phyloP scores from a whole-genome alignment of 2,329 filamentous ascomycete species.

The Fusarium sp. region DNA sequence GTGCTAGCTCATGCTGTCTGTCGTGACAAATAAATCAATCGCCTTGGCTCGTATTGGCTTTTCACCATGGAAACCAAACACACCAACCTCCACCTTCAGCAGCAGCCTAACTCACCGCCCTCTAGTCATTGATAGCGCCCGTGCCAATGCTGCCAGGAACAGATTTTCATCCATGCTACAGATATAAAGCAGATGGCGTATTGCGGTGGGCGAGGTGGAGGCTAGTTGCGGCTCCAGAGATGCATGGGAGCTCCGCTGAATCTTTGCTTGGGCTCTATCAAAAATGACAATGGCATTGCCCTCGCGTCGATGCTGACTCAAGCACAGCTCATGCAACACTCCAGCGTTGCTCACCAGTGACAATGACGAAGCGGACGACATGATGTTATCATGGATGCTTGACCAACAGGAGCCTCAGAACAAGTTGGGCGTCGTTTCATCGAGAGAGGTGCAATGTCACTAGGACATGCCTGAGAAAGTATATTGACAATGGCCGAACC shows the following conservation, averaged over 20 bases:
- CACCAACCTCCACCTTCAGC: constrained; percentile 21
- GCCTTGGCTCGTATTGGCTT: constrained; percentile 5
- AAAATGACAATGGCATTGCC: constrained; percentile 11
- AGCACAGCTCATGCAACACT: constrained; percentile 16
- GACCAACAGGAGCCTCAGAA: constrained; percentile 19
- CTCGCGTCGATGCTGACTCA: constrained; percentile 7
- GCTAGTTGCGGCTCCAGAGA: constrained; percentile 7
- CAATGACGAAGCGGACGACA: constrained; percentile 17
- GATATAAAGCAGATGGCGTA: constrained; percentile 13
- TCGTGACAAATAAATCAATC: background rate
- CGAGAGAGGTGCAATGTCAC: constrained; percentile 13
- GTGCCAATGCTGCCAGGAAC: constrained; percentile 20
- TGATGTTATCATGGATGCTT: constrained; percentile 19
- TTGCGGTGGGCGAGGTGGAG: constrained; percentile 26
- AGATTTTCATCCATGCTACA: constrained; percentile 15
- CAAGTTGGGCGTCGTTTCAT: constrained; percentile 24
- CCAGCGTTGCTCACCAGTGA: constrained; percentile 15
- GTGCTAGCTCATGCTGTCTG: background rate
- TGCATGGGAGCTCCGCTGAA: constrained; percentile 18
- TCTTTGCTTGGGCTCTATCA: background rate
- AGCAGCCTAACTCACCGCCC: constrained; percentile 27
- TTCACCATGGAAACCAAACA: background rate
- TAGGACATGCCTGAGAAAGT: constrained; percentile 16
- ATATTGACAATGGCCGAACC: constrained; percentile 36
- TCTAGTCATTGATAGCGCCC: constrained; percentile 1